Evolutionary conservation across 305 asterid species (phyloP).

Genomic region (Vinca major): DNA sequence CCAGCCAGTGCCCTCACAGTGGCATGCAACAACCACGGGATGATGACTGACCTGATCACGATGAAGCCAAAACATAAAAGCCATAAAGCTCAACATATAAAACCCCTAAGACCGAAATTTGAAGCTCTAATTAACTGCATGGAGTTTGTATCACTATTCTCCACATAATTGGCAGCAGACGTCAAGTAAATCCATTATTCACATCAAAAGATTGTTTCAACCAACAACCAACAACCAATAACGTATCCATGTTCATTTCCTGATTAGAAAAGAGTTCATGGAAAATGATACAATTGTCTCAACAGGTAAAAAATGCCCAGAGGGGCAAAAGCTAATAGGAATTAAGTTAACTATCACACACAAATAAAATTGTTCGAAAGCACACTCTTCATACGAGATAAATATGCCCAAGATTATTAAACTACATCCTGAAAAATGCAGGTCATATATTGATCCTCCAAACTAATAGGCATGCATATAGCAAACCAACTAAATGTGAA

Average conservation of each 20-base stretch:
- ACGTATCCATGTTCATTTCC: neutral
- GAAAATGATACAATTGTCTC: too few relatives aligned
- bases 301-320: neutral
- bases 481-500: neutral
- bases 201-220: neutral
- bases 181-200: neutral
- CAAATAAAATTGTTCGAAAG: neutral
- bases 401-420: neutral
- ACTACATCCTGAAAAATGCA: neutral
- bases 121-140: neutral
- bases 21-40: slow-evolving; percentile 93
- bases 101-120: neutral
- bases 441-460: neutral
- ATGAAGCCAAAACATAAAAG: slow-evolving; percentile 10
- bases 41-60: slow-evolving; percentile 89
- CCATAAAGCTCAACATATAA: neutral
- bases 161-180: neutral
- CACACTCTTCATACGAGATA: slow-evolving; percentile 7
- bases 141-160: neutral
- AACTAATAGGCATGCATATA: neutral
- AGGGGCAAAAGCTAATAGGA: neutral
- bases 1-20: slow-evolving; percentile 94
- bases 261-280: too few relatives aligned
- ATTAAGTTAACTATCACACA: neutral
- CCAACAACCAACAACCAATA: neutral